Percentiles rank a stretch among this genome's conserved stretches.
Evolutionary conservation across 805 yeast species (phyloP).

Genomic region (Sugiyamaella valdiviana): DNA sequence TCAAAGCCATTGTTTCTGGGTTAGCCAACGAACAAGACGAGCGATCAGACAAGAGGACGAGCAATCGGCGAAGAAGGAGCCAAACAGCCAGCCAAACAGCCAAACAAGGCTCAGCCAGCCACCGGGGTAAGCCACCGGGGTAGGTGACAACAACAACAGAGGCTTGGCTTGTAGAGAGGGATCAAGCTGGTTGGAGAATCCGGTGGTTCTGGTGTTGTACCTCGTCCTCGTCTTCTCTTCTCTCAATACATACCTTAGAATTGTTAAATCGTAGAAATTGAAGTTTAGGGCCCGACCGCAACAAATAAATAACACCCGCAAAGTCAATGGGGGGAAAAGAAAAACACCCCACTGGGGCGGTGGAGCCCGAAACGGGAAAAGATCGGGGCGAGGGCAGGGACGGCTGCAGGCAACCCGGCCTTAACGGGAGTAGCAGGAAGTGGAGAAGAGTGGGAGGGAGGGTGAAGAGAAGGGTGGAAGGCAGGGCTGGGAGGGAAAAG

Average conservation of each 20-base stretch:
- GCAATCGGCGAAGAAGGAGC: not conserved
- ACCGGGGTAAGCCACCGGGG: no score
- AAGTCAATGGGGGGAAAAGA: not conserved
- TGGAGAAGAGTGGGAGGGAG: no score
- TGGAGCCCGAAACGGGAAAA: not conserved
- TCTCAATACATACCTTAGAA: not conserved
- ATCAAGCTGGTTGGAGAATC: no score
- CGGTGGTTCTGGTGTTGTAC: no score
- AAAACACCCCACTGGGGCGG: not conserved
- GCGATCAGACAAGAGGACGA: no score
- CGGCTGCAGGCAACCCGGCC: not conserved
- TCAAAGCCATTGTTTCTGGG: conserved; percentile 2
- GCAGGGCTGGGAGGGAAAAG: no score
- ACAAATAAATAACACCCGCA: not conserved
- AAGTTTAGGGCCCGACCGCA: not conserved
- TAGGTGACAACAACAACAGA: no score
- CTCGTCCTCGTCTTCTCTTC: not conserved
- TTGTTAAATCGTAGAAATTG: not conserved
- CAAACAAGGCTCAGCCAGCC: not conserved
- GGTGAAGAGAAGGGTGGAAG: no score
- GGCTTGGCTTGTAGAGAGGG: no score
- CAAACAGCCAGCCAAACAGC: no score
- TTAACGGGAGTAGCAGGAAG: not conserved
- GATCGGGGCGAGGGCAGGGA: not conserved
- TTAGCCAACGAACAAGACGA: not conserved